Percentiles rank a stretch among this genome's conserved stretches.
Conservation (phyloP, 2,329 filamentous ascomycete species). For the Gremmenia infestans region DNA sequence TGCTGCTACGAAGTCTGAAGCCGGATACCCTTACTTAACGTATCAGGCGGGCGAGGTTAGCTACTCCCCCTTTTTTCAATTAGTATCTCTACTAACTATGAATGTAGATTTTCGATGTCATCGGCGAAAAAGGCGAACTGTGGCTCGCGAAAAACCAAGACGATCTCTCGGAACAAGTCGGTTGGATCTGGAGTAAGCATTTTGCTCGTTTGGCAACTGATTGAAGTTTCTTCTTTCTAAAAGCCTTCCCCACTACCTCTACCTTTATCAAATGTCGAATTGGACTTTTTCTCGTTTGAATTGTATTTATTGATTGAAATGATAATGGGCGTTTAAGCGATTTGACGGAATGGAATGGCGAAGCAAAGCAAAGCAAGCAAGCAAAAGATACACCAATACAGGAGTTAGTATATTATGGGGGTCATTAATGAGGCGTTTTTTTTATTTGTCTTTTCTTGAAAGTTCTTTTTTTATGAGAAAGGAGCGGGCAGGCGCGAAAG, state of each 20-base stretch:
- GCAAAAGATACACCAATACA: no score
- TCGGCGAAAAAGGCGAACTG: slow-evolving; percentile 93
- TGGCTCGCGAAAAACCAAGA: slow-evolving; percentile 99
- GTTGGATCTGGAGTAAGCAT: slow-evolving; percentile 99
- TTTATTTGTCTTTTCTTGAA: no score
- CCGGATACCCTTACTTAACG: slow-evolving; percentile 90
- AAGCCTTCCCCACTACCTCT: background rate
- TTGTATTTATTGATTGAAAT: no score
- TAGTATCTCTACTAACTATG: slow-evolving; percentile 2
- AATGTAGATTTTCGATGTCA: slow-evolving; percentile 76
- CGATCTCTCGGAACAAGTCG: slow-evolving; percentile 70
- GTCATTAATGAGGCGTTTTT: no score
- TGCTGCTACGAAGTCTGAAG: slow-evolving; percentile 83
- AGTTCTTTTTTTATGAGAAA: no score
- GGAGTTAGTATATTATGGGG: no score
- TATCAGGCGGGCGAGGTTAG: slow-evolving; percentile 87
- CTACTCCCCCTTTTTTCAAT: slow-evolving; percentile 13
- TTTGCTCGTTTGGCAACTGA: slow-evolving; percentile 60
- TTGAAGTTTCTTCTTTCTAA: slow-evolving; percentile 11
- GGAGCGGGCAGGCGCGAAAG: no score
- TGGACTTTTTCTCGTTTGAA: background rate
- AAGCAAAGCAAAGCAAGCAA: no score
- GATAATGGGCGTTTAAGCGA: no score
- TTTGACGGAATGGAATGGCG: no score
- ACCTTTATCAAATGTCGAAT: background rate